phyloP scores from a whole-genome alignment of 1,139 yeast genomes.

The Insectozyma bohioensis region DNA sequence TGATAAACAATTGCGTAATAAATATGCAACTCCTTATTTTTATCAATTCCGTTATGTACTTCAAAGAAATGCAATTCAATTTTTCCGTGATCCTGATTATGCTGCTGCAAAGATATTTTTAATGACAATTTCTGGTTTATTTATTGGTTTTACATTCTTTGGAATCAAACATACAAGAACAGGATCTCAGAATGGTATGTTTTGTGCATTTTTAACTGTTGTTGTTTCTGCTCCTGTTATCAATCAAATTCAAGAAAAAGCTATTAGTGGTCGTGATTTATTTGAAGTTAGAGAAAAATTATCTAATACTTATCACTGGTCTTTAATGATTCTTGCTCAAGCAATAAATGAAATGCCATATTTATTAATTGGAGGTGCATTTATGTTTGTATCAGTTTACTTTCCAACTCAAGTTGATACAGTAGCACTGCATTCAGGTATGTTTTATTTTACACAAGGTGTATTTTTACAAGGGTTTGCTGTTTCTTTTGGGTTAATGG shows the following conservation, averaged over 20 bases:
- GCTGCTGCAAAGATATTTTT: constrained; percentile 43
- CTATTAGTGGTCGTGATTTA: constrained; percentile 53
- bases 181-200: constrained; percentile 54
- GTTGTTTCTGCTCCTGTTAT: constrained; percentile 53
- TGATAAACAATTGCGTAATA: constrained; percentile 14
- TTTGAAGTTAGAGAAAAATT: constrained; percentile 64
- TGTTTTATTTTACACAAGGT: constrained; percentile 49
- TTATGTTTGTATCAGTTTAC: constrained; percentile 55
- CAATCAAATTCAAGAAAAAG: constrained; percentile 37
- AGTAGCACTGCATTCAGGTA: constrained; percentile 52
- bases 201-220: constrained; percentile 50
- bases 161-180: constrained; percentile 37
- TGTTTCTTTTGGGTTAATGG: constrained; percentile 52
- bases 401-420: constrained; percentile 56
- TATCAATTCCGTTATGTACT: constrained; percentile 36
- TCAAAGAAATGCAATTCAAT: constrained; percentile 32
- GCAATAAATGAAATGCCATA: constrained; percentile 56
- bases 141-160: constrained; percentile 55
- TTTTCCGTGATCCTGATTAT: constrained; percentile 47
- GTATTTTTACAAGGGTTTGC: constrained; percentile 56
- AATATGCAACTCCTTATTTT: constrained; percentile 38
- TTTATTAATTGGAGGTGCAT: constrained; percentile 49
- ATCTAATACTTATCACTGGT: constrained; percentile 68
- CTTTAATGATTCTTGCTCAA: constrained; percentile 52
- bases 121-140: constrained; percentile 46